phyloP scores from a whole-genome alignment of 208 protist species.

The Balamuthia mandrillaris region DNA sequence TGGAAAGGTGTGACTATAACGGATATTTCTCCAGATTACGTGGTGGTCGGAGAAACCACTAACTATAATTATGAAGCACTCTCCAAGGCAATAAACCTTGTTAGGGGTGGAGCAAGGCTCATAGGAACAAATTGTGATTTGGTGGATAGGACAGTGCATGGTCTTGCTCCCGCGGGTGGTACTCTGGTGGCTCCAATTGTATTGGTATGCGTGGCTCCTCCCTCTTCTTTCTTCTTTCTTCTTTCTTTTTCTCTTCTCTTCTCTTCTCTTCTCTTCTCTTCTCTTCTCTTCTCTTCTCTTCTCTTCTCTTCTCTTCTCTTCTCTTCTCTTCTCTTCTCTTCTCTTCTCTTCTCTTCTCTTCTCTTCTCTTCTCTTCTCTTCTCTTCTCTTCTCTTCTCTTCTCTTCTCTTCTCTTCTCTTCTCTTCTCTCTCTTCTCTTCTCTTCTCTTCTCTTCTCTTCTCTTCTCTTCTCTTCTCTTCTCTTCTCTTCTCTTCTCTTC shows the following conservation, averaged over 20 bases:
- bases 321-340: no score
- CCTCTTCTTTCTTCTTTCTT: neutral
- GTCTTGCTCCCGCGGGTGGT: neutral
- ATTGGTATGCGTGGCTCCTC: neutral
- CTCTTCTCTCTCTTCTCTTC: no score
- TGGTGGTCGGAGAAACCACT: constrained; percentile 36
- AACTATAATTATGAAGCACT: constrained; percentile 25
- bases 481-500: no score
- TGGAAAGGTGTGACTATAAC: neutral
- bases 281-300: no score
- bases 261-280: no score
- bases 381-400: no score
- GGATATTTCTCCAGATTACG: constrained; percentile 35
- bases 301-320: no score
- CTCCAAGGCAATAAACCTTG: constrained; percentile 18
- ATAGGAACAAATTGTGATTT: constrained; percentile 39
- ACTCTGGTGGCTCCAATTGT: constrained; percentile 39
- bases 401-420: no score
- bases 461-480: no score
- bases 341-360: no score
- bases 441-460: no score
- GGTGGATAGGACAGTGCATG: neutral
- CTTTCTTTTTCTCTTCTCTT: neutral
- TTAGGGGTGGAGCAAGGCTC: constrained; percentile 29
- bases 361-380: no score